Base-by-base conservation (phyloP, 2,329 filamentous ascomycete genomes). In the Nemania sp. region DNA sequence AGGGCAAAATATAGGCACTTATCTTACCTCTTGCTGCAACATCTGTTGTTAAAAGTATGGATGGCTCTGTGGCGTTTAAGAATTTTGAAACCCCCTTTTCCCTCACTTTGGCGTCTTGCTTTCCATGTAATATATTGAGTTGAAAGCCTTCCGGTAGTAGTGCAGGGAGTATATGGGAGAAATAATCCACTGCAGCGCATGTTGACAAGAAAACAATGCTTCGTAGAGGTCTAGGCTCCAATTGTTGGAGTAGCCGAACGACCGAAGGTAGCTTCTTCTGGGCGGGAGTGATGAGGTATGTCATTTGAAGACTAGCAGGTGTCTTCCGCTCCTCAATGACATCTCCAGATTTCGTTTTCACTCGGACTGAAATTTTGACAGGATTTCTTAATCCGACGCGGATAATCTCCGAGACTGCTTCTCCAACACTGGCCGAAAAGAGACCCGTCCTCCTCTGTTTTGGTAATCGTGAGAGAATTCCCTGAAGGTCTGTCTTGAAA, bases 401-500 rank as follows among this genome's bases (percentile, higher is more conserved):
- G 60, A 99, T 94, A 62, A 99, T 92, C 77, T 98, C 93, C 70
- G 94, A 91, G 0, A 99, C 93, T 1, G 96, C 96, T 77, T 98
- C 96, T 74, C 92, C 96, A n/a, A 99, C 92, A 75, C 92, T 97
- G 13, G 96, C 96, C 76, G 93, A 97, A 81, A 98, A 99, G 0
- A 99, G 83, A 0, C 96, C 96, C 0, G 96, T 99, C 56, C 96
- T 88, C 59, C 96, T 87, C 79, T 99, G 96, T 77, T 99, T 99
- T 0, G 96, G 96, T 5, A 99, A 82, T 18, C 92, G 88, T 0
- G 89, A 88, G 24, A 99, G 82, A 47, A 98, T 97, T 63, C 89
- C 92, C 73, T 96, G 93, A 29, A 99, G 81, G 73, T 97, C 94
- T 64, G 93, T 90, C 79, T 97, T 96, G 81, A 99, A 98, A 5